Conservation (phyloP, 371 early-diverging fungal species). For the Smittium culicis region DNA sequence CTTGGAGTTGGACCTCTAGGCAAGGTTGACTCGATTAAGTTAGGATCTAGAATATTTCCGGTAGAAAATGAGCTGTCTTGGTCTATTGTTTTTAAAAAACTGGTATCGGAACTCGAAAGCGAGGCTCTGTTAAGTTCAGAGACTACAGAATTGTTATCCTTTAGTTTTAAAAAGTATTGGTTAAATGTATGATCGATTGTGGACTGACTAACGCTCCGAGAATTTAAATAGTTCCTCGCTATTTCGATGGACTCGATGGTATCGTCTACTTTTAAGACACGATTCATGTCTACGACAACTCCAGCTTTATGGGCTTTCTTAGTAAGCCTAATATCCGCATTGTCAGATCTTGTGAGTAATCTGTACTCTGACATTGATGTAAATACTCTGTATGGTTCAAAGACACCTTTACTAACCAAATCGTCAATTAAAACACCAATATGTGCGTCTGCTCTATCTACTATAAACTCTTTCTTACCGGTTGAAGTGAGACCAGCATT, state of each 20-base stretch:
- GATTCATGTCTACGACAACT: conserved; percentile 14
- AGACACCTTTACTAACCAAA: conserved; percentile 65
- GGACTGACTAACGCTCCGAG: neutral
- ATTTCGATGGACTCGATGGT: neutral
- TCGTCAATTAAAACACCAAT: conserved; percentile 79
- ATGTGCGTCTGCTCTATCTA: conserved; percentile 68
- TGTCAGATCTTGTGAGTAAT: conserved; percentile 57
- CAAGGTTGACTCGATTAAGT: neutral
- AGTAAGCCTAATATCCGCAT: conserved; percentile 66
- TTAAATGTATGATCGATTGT: neutral
- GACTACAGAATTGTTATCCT: neutral
- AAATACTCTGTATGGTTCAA: conserved; percentile 75
- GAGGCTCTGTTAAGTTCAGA: no score
- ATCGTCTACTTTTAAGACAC: neutral
- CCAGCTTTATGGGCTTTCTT: conserved; percentile 29
- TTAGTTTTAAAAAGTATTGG: neutral
- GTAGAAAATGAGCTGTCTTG: no score
- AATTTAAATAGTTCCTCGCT: neutral
- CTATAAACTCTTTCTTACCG: conserved; percentile 38
- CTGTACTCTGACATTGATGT: conserved; percentile 76
- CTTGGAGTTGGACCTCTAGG: neutral
- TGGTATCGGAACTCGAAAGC: no score
- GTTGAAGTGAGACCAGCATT: conserved; percentile 52
- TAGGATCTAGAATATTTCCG: no score
- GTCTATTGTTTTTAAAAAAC: no score